Evolutionary conservation across 2,329 filamentous ascomycete species (phyloP).

Genomic region (Epicoccum sorghinum): DNA sequence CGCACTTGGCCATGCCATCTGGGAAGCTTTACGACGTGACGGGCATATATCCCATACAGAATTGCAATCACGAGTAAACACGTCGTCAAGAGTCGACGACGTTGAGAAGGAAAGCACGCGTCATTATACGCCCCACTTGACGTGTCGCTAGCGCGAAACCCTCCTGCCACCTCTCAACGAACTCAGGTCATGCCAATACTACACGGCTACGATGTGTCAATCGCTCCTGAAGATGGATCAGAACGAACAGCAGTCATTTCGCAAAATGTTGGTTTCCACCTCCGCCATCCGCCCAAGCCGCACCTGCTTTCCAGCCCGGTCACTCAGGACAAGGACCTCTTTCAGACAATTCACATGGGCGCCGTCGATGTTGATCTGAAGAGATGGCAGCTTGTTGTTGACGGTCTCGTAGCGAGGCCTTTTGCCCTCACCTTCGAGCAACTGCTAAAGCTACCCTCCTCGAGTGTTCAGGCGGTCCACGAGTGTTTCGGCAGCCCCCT

Average conservation of each 20-base stretch:
- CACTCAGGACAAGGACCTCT: conserved; percentile 37
- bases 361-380: conserved; percentile 34
- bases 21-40: too few relatives aligned
- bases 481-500: conserved; percentile 48
- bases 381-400: conserved; percentile 38
- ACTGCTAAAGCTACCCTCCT: conserved; percentile 31
- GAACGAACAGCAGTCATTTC: conserved; percentile 7
- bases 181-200: not conserved
- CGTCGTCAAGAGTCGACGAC: too few relatives aligned
- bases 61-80: not conserved
- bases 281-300: conserved; percentile 35
- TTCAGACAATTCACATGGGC: conserved; percentile 49
- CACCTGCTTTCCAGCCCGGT: conserved; percentile 31
- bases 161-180: not conserved
- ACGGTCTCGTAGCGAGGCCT: conserved; percentile 39
- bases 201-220: not conserved
- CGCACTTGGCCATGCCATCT: not conserved
- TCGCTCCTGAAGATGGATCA: not conserved
- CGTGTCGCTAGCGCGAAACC: not conserved
- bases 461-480: conserved; percentile 39
- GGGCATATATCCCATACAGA: too few relatives aligned
- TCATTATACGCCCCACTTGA: not conserved
- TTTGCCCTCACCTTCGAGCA: conserved; percentile 34
- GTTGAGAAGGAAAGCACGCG: not conserved
- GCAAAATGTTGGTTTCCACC: conserved; percentile 19